These are phyloP conservation scores for Talaromyces islandicus DNA, from an alignment of 2,329 filamentous ascomycete species.

Conservation along the genomic window DNA sequence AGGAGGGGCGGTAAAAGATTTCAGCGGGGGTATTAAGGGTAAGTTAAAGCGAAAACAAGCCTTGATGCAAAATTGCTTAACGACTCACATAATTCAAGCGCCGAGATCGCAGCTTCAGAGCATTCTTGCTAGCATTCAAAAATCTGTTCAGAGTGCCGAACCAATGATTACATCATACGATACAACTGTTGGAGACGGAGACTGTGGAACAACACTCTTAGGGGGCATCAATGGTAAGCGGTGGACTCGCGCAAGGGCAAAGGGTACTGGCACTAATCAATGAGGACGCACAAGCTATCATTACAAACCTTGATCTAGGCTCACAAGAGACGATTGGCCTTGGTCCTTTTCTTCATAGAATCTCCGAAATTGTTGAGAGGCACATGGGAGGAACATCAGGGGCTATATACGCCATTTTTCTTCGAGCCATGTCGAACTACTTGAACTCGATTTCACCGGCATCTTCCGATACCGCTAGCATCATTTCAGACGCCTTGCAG, in stretches of 20 bases:
- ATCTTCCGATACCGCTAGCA: neutral
- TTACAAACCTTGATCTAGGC: neutral
- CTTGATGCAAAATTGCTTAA: conserved; percentile 33
- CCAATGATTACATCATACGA: conserved; percentile 60
- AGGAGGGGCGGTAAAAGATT: neutral
- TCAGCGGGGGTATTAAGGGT: neutral
- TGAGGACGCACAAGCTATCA: neutral
- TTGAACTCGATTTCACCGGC: neutral
- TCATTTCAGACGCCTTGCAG: neutral
- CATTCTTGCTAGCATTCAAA: neutral
- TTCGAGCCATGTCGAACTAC: neutral
- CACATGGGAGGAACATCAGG: conserved; percentile 64
- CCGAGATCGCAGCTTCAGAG: neutral
- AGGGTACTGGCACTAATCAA: neutral
- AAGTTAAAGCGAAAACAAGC: neutral
- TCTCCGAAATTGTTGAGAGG: conserved; percentile 48
- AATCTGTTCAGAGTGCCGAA: neutral
- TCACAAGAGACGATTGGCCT: neutral
- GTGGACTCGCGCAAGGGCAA: conserved; percentile 14
- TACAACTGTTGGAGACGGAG: conserved; percentile 59
- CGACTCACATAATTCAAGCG: conserved; percentile 29
- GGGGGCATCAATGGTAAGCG: conserved; percentile 42
- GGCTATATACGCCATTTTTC: conserved; percentile 47
- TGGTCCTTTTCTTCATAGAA: conserved; percentile 16
- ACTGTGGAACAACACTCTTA: conserved; percentile 59